Evolutionary conservation across 495 filamentous ascomycete species (phyloP).

Genomic region (Penicillium cinerascens): DNA sequence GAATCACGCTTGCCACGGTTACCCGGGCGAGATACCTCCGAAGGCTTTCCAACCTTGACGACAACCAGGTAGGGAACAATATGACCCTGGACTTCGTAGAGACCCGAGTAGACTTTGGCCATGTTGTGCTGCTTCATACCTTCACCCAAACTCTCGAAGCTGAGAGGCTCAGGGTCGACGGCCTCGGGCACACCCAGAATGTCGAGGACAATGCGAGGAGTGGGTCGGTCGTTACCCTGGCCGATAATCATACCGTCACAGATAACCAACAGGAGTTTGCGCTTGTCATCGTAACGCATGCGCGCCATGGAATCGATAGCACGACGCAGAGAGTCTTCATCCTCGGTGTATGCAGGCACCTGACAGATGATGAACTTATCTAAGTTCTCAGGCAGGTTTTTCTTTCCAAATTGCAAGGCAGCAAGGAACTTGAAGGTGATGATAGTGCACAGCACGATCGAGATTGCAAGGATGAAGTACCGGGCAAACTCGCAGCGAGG

Average conservation of each 20-base stretch:
- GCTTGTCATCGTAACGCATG: conserved; percentile 96
- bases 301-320: conserved; percentile 94
- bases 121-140: conserved; percentile 98
- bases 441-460: conserved; percentile 72
- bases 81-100: conserved; percentile 97
- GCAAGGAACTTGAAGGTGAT: conserved; percentile 97
- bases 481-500: conserved; percentile 79
- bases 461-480: conserved; percentile 90
- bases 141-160: conserved; percentile 95
- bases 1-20: conserved; percentile 99
- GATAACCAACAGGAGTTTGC: conserved; percentile 27
- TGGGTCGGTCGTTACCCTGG: conserved; percentile 94
- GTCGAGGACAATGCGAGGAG: conserved; percentile 92
- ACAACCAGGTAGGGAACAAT: conserved; percentile 97
- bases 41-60: conserved; percentile 96
- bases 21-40: conserved; percentile 91
- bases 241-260: conserved; percentile 85
- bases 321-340: conserved; percentile 93
- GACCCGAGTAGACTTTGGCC: conserved; percentile 95
- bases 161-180: conserved; percentile 93
- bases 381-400: conserved; percentile 88
- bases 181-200: conserved; percentile 92
- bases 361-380: conserved; percentile 99
- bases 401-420: conserved; percentile 86
- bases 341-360: conserved; percentile 96